Percentiles rank a stretch among this genome's conserved stretches.
Evolutionary conservation across 2,329 filamentous ascomycete genomes (phyloP).

Genomic region (Elsinoe ampelina): DNA sequence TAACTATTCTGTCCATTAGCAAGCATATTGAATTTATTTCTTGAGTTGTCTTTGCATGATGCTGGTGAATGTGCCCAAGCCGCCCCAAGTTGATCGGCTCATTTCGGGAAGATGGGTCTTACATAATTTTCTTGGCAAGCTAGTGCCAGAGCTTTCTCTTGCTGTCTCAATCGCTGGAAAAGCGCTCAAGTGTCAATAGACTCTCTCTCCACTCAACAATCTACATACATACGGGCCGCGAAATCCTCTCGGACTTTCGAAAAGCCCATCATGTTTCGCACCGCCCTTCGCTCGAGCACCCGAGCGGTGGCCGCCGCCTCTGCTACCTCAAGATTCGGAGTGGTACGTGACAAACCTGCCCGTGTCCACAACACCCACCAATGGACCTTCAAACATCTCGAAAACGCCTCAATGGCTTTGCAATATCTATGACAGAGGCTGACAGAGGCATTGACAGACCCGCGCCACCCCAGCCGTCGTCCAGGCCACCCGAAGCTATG

Average conservation of each 20-base stretch:
- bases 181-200: slow-evolving; percentile 14
- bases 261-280: slow-evolving; percentile 75
- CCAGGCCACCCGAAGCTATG: slow-evolving; percentile 76
- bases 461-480: slow-evolving; percentile 75
- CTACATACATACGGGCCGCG: slow-evolving; percentile 15
- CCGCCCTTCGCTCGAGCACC: slow-evolving; percentile 93
- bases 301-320: slow-evolving; percentile 90
- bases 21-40: neutral
- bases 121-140: slow-evolving; percentile 6
- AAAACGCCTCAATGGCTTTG: slow-evolving; percentile 17
- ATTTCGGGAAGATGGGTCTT: slow-evolving; percentile 8
- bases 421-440: slow-evolving; percentile 29
- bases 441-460: slow-evolving; percentile 54
- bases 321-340: slow-evolving; percentile 81
- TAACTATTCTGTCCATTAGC: slow-evolving; percentile 2
- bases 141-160: slow-evolving; percentile 10
- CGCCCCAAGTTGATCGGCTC: neutral
- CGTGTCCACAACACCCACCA: slow-evolving; percentile 34
- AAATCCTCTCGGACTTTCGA: slow-evolving; percentile 16
- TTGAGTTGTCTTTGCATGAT: neutral
- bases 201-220: slow-evolving; percentile 18
- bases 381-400: slow-evolving; percentile 32
- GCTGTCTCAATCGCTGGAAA: slow-evolving; percentile 13
- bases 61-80: neutral
- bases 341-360: slow-evolving; percentile 59